Conservation (phyloP, 2,329 filamentous ascomycete genomes). For the Aspergillus sp. region DNA sequence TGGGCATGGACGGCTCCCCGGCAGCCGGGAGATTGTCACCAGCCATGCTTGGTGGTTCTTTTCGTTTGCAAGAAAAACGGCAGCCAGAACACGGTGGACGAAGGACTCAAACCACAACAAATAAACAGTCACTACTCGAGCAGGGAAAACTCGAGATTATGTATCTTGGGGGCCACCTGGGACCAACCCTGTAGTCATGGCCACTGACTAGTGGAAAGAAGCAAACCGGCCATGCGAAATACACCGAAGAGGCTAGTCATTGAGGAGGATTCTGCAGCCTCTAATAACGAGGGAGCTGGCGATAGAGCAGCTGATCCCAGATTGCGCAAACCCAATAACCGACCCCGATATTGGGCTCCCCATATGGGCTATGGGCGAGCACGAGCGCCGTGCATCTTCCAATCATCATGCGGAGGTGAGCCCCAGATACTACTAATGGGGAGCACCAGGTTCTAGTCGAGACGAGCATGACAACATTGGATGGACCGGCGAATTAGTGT, state of each 20-base stretch:
- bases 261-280: neutral
- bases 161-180: neutral
- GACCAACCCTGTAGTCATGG: neutral
- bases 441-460: neutral
- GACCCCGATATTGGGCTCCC: neutral
- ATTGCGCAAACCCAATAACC: neutral
- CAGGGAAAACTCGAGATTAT: neutral
- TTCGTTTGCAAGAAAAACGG: neutral
- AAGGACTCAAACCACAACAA: neutral
- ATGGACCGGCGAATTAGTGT: neutral
- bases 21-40: neutral
- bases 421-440: neutral
- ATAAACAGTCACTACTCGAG: neutral
- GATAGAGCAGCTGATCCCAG: neutral
- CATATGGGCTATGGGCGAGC: neutral
- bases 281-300: neutral
- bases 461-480: neutral
- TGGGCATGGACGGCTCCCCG: slow-evolving; percentile 15
- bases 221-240: neutral
- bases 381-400: neutral
- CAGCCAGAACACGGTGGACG: neutral
- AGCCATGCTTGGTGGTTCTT: neutral
- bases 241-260: neutral
- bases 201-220: neutral
- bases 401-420: neutral